phyloP scores from a whole-genome alignment of 768 basidiomycete genomes.

The Suillus tomentosus region DNA sequence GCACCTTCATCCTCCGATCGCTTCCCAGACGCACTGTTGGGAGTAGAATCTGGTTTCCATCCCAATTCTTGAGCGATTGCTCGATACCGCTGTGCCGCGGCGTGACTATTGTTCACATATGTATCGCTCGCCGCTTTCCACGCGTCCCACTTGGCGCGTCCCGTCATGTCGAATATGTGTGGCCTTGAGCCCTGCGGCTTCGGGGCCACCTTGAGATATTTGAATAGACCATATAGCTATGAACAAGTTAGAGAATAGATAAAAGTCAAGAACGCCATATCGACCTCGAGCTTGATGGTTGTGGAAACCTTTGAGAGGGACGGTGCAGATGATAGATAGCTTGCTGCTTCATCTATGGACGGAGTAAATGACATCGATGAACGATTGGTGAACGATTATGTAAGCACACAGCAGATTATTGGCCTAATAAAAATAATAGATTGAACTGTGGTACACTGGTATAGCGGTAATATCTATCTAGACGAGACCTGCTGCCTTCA shows the following conservation, averaged over 20 bases:
- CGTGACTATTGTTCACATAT: conserved; percentile 42
- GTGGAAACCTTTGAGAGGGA: conserved; percentile 59
- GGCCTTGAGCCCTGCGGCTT: conserved; percentile 63
- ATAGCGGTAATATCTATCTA: conserved; percentile 38
- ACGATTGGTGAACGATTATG: conserved; percentile 37
- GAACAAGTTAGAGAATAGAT: conserved; percentile 24
- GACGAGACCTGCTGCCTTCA: conserved; percentile 74
- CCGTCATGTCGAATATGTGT: conserved; percentile 76
- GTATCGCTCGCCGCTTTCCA: conserved; percentile 59
- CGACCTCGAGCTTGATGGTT: conserved; percentile 75
- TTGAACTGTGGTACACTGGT: not conserved
- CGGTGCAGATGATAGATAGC: conserved; percentile 60
- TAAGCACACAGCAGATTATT: conserved; percentile 27
- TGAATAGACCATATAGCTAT: conserved; percentile 87
- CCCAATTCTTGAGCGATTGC: conserved; percentile 69
- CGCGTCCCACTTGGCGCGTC: conserved; percentile 87
- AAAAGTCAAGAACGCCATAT: conserved; percentile 20
- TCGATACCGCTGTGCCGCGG: conserved; percentile 67
- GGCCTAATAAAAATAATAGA: not conserved
- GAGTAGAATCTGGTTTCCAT: conserved; percentile 50
- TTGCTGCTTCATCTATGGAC: conserved; percentile 62
- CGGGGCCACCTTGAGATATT: conserved; percentile 62
- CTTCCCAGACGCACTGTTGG: conserved; percentile 13
- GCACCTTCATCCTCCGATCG: conserved; percentile 23
- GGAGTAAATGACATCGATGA: conserved; percentile 30